These are phyloP conservation scores for Penicillium verhagenii DNA, from an alignment of 495 filamentous ascomycete species.

Conservation along the genomic window DNA sequence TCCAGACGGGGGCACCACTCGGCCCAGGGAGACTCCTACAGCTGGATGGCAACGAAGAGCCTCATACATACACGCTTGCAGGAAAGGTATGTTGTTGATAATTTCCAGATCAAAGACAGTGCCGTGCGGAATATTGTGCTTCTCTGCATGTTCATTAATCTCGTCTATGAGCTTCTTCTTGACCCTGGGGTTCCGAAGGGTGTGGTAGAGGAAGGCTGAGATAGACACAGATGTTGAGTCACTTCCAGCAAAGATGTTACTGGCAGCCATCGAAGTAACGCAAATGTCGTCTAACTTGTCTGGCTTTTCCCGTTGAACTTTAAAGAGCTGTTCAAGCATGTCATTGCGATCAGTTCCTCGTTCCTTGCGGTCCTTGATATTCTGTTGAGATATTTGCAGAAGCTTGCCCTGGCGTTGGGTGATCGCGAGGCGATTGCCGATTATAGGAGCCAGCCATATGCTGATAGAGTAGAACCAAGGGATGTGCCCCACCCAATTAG, in stretches of 20 bases:
- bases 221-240: not conserved
- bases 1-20: not conserved
- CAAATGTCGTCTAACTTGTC: not conserved
- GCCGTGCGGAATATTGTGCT: too few relatives aligned
- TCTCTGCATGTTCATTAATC: not conserved
- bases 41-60: not conserved
- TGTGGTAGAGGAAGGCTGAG: not conserved
- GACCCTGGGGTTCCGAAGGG: not conserved
- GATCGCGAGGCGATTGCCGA: not conserved
- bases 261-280: not conserved
- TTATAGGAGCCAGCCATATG: too few relatives aligned
- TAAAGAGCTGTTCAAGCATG: not conserved
- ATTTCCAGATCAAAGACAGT: not conserved
- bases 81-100: not conserved
- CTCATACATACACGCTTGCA: not conserved
- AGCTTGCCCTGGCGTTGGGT: not conserved
- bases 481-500: not conserved
- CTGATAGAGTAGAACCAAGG: too few relatives aligned
- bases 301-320: not conserved
- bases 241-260: not conserved
- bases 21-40: not conserved
- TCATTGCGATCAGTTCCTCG: not conserved
- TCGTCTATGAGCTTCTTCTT: not conserved
- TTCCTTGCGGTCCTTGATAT: not conserved
- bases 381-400: not conserved